Conservation (phyloP, 164 flowering plant species). For the Stephania yunnanensis region DNA sequence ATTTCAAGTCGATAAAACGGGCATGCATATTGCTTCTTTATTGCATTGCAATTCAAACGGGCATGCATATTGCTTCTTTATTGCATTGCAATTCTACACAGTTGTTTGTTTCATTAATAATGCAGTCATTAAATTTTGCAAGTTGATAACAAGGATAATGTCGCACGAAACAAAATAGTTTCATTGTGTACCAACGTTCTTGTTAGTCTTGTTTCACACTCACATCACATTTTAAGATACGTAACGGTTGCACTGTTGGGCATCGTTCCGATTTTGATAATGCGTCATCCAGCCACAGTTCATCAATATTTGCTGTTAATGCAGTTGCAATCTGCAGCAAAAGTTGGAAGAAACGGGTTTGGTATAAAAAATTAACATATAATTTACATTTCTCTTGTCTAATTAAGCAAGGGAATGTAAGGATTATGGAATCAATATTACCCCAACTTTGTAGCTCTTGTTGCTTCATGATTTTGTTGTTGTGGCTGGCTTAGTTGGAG, state of each 20-base stretch:
- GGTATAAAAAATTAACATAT: not conserved
- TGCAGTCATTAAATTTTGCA: conserved; percentile 7
- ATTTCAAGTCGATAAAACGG: not conserved
- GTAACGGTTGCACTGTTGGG: conserved; percentile 12
- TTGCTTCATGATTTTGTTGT: conserved; percentile 38
- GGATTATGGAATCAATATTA: conserved; percentile 17
- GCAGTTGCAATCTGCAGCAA: conserved; percentile 25
- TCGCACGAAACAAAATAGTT: conserved; percentile 8
- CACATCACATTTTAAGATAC: conserved; percentile 8
- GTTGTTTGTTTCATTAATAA: conserved; percentile 11
- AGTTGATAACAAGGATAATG: conserved; percentile 1
- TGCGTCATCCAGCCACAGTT: conserved; percentile 13
- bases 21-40: conserved; percentile 15
- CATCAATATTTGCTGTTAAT: conserved; percentile 10
- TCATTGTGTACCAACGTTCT: conserved; percentile 2
- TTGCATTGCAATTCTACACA: conserved; percentile 19
- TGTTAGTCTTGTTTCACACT: conserved; percentile 8
- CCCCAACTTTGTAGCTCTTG: conserved; percentile 44
- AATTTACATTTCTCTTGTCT: not conserved
- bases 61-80: conserved; percentile 15
- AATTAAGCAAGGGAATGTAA: not conserved
- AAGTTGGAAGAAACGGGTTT: conserved; percentile 3
- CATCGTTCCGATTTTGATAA: not conserved
- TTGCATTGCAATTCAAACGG: conserved; percentile 9
- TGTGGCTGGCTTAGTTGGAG: conserved; percentile 80